phyloP scores from a whole-genome alignment of 305 asterid species.

The Rubia tinctorum region DNA sequence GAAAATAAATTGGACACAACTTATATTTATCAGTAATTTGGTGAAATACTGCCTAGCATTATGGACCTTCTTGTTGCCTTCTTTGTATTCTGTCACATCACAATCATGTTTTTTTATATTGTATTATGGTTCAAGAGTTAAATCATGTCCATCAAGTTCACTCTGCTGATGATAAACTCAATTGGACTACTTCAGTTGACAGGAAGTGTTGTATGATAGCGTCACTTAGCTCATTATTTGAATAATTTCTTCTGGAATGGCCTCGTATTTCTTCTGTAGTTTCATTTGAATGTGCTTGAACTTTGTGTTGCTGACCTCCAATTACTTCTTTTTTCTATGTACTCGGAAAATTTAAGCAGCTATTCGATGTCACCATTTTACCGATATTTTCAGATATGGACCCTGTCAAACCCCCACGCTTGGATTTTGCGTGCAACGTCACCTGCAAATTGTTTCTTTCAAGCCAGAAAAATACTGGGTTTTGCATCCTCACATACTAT shows the following conservation, averaged over 20 bases:
- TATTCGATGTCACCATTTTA: not conserved
- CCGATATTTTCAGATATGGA: constrained; percentile 64
- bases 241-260: constrained; percentile 1
- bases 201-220: not conserved
- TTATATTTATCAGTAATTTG: not conserved
- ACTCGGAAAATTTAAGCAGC: not conserved
- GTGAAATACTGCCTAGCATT: not conserved
- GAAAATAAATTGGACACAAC: not conserved
- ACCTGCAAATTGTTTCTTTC: constrained; percentile 72
- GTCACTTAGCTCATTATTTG: not conserved
- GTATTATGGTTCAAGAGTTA: not conserved
- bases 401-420: constrained; percentile 96
- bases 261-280: not conserved
- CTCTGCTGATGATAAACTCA: not conserved
- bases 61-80: not conserved
- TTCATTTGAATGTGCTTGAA: not conserved
- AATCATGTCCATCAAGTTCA: not conserved
- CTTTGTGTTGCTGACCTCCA: not conserved
- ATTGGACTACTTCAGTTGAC: not conserved
- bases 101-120: not conserved
- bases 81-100: not conserved
- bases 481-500: constrained; percentile 65
- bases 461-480: constrained; percentile 84
- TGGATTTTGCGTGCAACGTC: constrained; percentile 87
- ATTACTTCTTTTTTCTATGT: not conserved